These are phyloP conservation scores for Prunus mira DNA, from an alignment of 306 rosid genomes.

Conservation along the genomic window DNA sequence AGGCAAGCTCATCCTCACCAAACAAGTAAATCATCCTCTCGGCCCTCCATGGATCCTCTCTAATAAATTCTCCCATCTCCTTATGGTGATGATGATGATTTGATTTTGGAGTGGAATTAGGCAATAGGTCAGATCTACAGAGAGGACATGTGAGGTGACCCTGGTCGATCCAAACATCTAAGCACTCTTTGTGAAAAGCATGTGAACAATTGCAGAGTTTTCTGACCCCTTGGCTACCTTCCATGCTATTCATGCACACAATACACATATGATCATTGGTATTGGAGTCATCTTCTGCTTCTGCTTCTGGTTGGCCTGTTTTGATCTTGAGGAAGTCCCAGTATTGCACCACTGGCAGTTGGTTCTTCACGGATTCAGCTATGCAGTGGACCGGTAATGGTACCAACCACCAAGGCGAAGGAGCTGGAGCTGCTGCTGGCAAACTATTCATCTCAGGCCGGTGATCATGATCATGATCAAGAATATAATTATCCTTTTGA, in stretches of 20 bases:
- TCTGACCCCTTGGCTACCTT: conserved; percentile 16
- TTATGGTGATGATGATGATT: not conserved
- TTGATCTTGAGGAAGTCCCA: not conserved
- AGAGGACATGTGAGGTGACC: conserved; percentile 29
- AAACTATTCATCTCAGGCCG: not conserved
- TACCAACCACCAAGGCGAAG: not conserved
- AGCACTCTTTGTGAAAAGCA: conserved; percentile 30
- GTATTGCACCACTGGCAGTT: conserved; percentile 3
- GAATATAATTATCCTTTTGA: not conserved
- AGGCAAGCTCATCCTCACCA: conserved; percentile 3
- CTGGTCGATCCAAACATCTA: conserved; percentile 31
- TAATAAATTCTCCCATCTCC: not conserved
- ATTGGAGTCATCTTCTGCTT: not conserved
- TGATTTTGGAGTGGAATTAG: not conserved
- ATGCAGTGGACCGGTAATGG: not conserved
- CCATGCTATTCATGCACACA: conserved; percentile 23
- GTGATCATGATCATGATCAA: not conserved
- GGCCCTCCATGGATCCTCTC: conserved; percentile 18
- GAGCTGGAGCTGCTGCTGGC: not conserved
- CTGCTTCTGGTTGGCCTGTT: not conserved
- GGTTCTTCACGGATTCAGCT: conserved; percentile 4
- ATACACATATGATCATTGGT: not conserved
- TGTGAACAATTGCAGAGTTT: conserved; percentile 25
- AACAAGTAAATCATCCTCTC: conserved; percentile 27
- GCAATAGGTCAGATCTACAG: conserved; percentile 25